Conservation (phyloP, 2,329 filamentous ascomycete genomes). For the Setomelanomma holmii region DNA sequence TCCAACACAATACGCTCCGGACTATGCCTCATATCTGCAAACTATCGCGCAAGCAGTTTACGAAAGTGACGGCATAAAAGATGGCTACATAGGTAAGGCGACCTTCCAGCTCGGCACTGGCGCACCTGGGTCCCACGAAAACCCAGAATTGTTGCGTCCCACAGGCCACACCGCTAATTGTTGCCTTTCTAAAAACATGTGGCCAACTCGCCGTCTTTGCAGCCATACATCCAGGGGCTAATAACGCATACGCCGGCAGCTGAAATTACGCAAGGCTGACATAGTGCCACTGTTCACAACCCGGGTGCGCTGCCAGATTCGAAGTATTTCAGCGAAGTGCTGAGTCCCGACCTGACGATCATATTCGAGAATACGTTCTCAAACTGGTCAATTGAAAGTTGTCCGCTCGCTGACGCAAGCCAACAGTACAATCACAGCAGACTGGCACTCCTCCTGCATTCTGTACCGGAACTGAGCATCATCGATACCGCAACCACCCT, state of each 20-base stretch:
- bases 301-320: slow-evolving; percentile 28
- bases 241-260: slow-evolving; percentile 28
- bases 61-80: slow-evolving; percentile 29
- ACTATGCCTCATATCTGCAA: slow-evolving; percentile 28
- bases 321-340: slow-evolving; percentile 21
- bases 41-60: slow-evolving; percentile 23
- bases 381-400: slow-evolving; percentile 14
- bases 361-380: slow-evolving; percentile 29
- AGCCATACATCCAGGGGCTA: slow-evolving; percentile 6
- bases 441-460: slow-evolving; percentile 29
- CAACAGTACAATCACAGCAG: slow-evolving; percentile 17
- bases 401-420: slow-evolving; percentile 15
- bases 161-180: slow-evolving; percentile 17
- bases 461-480: slow-evolving; percentile 18
- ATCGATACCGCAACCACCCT: slow-evolving; percentile 17
- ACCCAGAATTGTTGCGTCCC: too few relatives aligned
- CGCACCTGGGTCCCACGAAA: too few relatives aligned
- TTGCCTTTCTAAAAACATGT: too few relatives aligned
- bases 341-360: slow-evolving; percentile 20
- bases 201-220: slow-evolving; percentile 12
- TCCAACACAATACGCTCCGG: slow-evolving; percentile 35
- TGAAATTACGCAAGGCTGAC: slow-evolving; percentile 30
- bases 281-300: slow-evolving; percentile 31
- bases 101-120: slow-evolving; percentile 28
- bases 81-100: slow-evolving; percentile 33